Base-by-base conservation (phyloP, 371 early-diverging fungal species). In the Lichtheimia hyalospora region DNA sequence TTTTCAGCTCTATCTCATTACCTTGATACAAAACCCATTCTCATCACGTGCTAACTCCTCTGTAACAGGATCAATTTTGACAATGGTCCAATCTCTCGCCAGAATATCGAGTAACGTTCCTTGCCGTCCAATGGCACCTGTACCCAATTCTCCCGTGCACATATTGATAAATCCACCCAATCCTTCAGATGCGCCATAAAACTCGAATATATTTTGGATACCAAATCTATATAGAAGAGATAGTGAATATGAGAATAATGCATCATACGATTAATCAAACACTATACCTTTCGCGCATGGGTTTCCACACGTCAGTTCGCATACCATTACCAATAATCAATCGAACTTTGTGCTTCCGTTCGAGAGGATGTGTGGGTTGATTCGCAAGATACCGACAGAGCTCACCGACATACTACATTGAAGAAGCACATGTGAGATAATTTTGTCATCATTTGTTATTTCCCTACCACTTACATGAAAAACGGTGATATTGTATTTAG, bases 261-360 rank as follows among this genome's bases (percentile, higher is more conserved):
- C 10, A 34, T 34, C 34, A 34, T 10, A 34, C 10, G 1, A 18
- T 16, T 46, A 5, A 21, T 46, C 46, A 5, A n/a, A 21, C 21
- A n/a, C 10, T 15, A n/a, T 52, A 52, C 28, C 58, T 48, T 42
- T 75, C 66, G 49, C 73, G 75, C 62, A 90, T 71, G 3, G 61
- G 63, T 16, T 59, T 66, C 89, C 89, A 90, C 10, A 88, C 79
- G 46, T 90, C 90, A 16, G 80, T 73, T 3, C 87, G 71, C 67
- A 90, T 81, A 5, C 90, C 90, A 63, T 90, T 90, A 40, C 90
- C 90, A 51, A 86, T 79, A 7, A 77, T 78, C 44, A 85, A 49
- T 2, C 85, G 74, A 18, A 86, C 60, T 2, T 58, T 52, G 55
- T 84, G 77, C 14, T 69, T 58, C 21, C 67, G 67, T 40, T 89